Base-by-base conservation (phyloP, 2,329 filamentous ascomycete species). In the Albifimbria verrucaria region DNA sequence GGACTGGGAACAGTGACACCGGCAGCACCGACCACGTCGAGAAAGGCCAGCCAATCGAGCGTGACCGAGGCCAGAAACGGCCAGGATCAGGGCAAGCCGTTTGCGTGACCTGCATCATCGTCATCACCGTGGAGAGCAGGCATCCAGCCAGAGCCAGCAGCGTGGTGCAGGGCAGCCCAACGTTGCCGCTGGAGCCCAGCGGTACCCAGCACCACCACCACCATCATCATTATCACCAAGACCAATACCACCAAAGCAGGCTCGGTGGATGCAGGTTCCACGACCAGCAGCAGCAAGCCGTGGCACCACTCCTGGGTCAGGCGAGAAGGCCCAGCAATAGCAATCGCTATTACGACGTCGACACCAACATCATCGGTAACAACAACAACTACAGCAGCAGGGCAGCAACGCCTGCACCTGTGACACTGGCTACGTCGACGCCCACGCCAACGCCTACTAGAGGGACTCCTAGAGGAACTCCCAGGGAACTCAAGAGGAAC, bases 371-470 rank as follows among this genome's bases (percentile, higher is more conserved):
- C n/a, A n/a, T n/a, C n/a, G n/a, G n/a, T n/a, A n/a, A n/a, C n/a
- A n/a, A n/a, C n/a, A n/a, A n/a, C n/a, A n/a, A n/a, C n/a, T n/a
- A n/a, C 58, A 60, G 52, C 48, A 61, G 56, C 59, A 61, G 52
- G 59, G 61, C 57, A 55, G 55, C 60, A 55, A 60, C 57, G 58
- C 55, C 53, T 36, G 28, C 10, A 17, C 10, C 28, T 36, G 28
- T 10, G 28, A n/a, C 28, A 36, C 28, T 10, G n/a, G 18, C 42
- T 44, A 21, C 25, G 46, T 25, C 46, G 7, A 48, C 24, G 25
- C 22, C 24, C 22, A 26, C 11, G 43, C 43, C 43, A 17, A 46
- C n/a, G 43, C 43, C 43, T 46, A 36, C 28, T n/a, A n/a, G n/a
- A n/a, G n/a, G n/a, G n/a, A n/a, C n/a, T n/a, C n/a, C n/a, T n/a